Evolutionary conservation across 2,329 filamentous ascomycete species (phyloP).

Genomic region (Fragosphaeria purpurea): DNA sequence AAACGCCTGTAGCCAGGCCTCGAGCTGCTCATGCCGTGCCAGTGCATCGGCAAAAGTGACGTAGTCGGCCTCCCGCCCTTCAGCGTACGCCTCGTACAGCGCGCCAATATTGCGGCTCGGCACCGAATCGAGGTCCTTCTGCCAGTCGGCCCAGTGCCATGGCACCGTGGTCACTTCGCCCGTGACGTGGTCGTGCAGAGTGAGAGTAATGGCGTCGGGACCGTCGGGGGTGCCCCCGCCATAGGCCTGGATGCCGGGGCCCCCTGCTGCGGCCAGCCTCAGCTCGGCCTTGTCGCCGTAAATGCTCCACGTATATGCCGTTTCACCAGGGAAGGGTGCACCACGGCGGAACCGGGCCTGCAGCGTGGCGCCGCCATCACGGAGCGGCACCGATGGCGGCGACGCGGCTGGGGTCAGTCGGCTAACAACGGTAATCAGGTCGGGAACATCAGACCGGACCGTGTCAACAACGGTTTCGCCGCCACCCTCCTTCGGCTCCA

Average conservation of each 20-base stretch:
- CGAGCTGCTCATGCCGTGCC: constrained; percentile 36
- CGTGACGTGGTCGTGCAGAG: constrained; percentile 40
- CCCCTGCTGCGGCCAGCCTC: constrained; percentile 23
- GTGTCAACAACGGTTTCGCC: constrained; percentile 8
- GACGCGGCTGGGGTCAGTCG: constrained; percentile 20
- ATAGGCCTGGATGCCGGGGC: constrained; percentile 15
- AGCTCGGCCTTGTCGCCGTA: constrained; percentile 43
- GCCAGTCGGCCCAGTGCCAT: constrained; percentile 37
- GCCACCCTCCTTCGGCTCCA: constrained; percentile 12
- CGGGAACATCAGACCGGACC: constrained; percentile 17
- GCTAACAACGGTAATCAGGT: constrained; percentile 23
- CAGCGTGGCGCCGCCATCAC: constrained; percentile 8
- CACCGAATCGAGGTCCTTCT: constrained; percentile 21
- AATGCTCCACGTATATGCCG: constrained; percentile 38
- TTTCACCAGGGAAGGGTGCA: constrained; percentile 35
- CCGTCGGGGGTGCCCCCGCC: constrained; percentile 28
- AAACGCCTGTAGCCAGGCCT: constrained; percentile 12
- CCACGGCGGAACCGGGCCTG: constrained; percentile 37
- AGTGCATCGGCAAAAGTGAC: constrained; percentile 32
- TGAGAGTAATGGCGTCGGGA: constrained; percentile 31
- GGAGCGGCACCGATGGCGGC: constrained; percentile 8
- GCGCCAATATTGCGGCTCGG: constrained; percentile 39
- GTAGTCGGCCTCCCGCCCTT: constrained; percentile 17
- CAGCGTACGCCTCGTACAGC: constrained; percentile 46
- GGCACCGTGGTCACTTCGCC: constrained; percentile 32